These are phyloP conservation scores for Calonectria multiphialidica DNA, from an alignment of 2,329 filamentous ascomycete species.

Conservation along the genomic window DNA sequence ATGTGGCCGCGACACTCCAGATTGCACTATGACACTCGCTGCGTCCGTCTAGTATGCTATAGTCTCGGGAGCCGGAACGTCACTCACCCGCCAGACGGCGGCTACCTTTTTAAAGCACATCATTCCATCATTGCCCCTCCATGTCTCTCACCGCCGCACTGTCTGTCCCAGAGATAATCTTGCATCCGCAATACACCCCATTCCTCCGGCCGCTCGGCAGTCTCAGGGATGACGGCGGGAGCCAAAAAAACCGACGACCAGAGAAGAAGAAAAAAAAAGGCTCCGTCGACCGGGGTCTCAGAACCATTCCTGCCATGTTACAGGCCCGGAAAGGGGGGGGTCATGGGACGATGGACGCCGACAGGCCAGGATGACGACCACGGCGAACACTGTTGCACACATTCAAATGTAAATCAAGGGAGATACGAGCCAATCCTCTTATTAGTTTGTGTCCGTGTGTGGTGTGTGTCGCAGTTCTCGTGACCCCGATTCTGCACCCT, in stretches of 20 bases:
- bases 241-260: neutral
- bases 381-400: neutral
- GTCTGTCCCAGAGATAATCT: slow-evolving; percentile 10
- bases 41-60: neutral
- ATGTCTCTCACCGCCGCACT: slow-evolving; percentile 27
- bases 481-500: slow-evolving; percentile 16
- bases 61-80: slow-evolving; percentile 5
- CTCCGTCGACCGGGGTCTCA: neutral
- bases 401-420: neutral
- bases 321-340: neutral
- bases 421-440: neutral
- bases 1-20: slow-evolving; percentile 11
- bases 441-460: neutral
- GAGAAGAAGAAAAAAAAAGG: neutral
- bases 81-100: neutral
- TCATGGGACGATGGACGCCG: neutral
- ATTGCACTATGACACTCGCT: neutral
- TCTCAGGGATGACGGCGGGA: neutral
- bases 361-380: neutral
- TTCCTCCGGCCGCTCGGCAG: neutral
- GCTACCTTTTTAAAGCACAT: neutral
- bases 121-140: neutral
- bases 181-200: neutral
- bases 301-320: neutral
- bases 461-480: slow-evolving; percentile 1